A percentile compares a stretch with the other conserved stretches of the same genome.
Conservation (phyloP, 768 basidiomycete species). For the Leccinum pellstonianum region DNA sequence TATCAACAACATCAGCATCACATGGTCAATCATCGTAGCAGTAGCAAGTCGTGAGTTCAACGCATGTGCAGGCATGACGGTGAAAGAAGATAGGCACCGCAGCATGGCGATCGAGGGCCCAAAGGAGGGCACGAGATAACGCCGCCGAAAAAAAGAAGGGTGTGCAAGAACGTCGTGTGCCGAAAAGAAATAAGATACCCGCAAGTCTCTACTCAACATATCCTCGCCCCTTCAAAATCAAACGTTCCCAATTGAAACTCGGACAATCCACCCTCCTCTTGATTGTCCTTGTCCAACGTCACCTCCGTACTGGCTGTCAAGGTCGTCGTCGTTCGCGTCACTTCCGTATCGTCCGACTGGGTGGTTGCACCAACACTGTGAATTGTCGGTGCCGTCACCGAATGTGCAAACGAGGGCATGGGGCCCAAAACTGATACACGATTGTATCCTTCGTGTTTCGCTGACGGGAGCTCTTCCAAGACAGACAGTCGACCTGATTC, state of each 20-base stretch:
- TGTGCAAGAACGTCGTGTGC: neutral
- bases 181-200: neutral
- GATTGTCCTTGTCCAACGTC: conserved; percentile 11
- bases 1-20: conserved; percentile 3
- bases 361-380: conserved; percentile 33
- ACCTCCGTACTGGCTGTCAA: conserved; percentile 17
- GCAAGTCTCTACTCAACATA: conserved; percentile 3
- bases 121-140: neutral
- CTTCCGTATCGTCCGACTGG: conserved; percentile 31
- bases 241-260: conserved; percentile 18
- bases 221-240: conserved; percentile 23
- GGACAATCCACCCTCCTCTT: conserved; percentile 13
- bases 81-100: conserved; percentile 11
- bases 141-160: conserved; percentile 5
- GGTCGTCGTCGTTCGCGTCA: conserved; percentile 26
- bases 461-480: conserved; percentile 22
- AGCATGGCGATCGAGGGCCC: neutral
- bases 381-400: conserved; percentile 30
- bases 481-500: conserved; percentile 24
- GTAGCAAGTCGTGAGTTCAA: conserved; percentile 1
- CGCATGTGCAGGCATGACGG: neutral
- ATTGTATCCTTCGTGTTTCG: conserved; percentile 12
- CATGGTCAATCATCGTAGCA: conserved; percentile 3
- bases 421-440: conserved; percentile 32
- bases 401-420: conserved; percentile 34